phyloP scores from a whole-genome alignment of 73 alveolate genomes.

The Paraurostyla sp. region DNA sequence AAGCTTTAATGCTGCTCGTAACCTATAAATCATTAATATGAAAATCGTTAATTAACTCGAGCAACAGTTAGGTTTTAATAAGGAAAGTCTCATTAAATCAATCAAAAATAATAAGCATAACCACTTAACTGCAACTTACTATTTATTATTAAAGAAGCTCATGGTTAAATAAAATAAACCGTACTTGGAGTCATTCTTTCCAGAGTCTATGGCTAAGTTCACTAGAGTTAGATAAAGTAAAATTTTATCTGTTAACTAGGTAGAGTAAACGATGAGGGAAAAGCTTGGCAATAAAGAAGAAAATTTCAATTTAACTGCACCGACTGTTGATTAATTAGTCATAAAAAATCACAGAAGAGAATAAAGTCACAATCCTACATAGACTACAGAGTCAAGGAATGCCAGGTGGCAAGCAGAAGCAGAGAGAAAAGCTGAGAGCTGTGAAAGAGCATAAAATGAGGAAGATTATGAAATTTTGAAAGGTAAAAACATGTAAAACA shows the following conservation, averaged over 20 bases:
- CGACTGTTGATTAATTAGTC: slow-evolving; percentile 39
- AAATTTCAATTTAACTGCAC: slow-evolving; percentile 11
- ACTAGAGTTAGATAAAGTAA: slow-evolving; percentile 32
- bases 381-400: neutral
- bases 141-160: slow-evolving; percentile 85
- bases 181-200: slow-evolving; percentile 34
- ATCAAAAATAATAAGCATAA: slow-evolving; percentile 86
- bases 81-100: slow-evolving; percentile 55
- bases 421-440: slow-evolving; percentile 30
- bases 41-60: slow-evolving; percentile 26
- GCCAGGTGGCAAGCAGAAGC: slow-evolving; percentile 40
- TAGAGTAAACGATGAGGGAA: slow-evolving; percentile 27
- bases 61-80: slow-evolving; percentile 30
- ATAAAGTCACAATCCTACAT: slow-evolving; percentile 43
- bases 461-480: slow-evolving; percentile 28
- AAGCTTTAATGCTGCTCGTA: neutral
- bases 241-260: neutral
- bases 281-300: neutral
- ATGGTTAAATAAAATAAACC: slow-evolving; percentile 59
- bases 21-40: neutral
- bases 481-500: neutral
- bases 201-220: slow-evolving; percentile 31
- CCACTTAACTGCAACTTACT: slow-evolving; percentile 95
- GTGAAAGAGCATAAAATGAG: slow-evolving; percentile 21
- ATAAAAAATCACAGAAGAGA: slow-evolving; percentile 47